phyloP scores from a whole-genome alignment of 2,329 filamentous ascomycete genomes.

The Colletotrichum zoysiae region DNA sequence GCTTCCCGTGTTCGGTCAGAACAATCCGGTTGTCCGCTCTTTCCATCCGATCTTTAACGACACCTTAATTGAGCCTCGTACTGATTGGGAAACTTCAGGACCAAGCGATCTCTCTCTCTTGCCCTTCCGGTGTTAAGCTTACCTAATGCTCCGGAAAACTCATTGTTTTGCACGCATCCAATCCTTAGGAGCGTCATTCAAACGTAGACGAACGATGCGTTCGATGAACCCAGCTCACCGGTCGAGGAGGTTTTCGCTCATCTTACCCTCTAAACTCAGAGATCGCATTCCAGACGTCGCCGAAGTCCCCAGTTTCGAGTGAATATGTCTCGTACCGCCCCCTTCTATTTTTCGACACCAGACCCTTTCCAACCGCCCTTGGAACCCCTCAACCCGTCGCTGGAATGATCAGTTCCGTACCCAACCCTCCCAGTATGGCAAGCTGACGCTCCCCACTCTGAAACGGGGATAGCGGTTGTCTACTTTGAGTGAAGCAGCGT shows the following conservation, averaged over 20 bases:
- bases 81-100: not conserved
- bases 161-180: not conserved
- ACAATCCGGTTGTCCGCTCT: conserved; percentile 1
- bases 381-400: conserved; percentile 28
- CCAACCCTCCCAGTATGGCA: conserved; percentile 23
- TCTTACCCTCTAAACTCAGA: not conserved
- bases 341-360: conserved; percentile 28
- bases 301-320: conserved; percentile 14
- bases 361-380: conserved; percentile 18
- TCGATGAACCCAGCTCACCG: not conserved
- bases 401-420: conserved; percentile 32
- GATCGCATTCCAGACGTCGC: conserved; percentile 30
- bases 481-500: conserved; percentile 22
- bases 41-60: not conserved
- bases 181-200: not conserved
- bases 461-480: conserved; percentile 20
- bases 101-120: not conserved
- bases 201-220: conserved; percentile 7
- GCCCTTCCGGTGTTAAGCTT: not conserved
- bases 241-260: not conserved
- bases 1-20: conserved; percentile 10
- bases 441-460: conserved; percentile 12
- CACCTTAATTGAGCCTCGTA: conserved; percentile 8
- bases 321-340: conserved; percentile 37
- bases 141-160: not conserved